These are phyloP conservation scores for Phytophthora pistaciae DNA, from an alignment of 352 stramenopile genomes.

Conservation along the genomic window DNA sequence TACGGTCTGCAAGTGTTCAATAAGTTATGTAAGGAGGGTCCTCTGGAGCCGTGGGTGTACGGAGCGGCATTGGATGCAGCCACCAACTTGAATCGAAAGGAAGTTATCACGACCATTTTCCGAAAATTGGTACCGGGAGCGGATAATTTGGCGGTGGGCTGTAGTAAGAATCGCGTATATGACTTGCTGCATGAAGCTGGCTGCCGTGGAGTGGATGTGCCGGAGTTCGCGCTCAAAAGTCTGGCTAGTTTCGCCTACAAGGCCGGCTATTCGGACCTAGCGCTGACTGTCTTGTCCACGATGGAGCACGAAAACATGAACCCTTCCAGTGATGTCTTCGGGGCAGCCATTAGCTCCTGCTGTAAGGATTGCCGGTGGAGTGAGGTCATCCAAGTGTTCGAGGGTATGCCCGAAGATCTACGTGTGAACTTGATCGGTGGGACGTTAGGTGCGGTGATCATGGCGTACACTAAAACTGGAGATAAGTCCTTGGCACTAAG, in stretches of 20 bases:
- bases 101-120: slow-evolving; percentile 77
- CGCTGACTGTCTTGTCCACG: slow-evolving; percentile 53
- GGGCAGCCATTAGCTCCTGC: slow-evolving; percentile 64
- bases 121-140: slow-evolving; percentile 68
- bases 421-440: slow-evolving; percentile 43
- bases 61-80: slow-evolving; percentile 65
- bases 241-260: slow-evolving; percentile 67
- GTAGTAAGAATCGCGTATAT: slow-evolving; percentile 13
- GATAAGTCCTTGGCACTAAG: slow-evolving; percentile 26
- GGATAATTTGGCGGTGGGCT: slow-evolving; percentile 11
- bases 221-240: slow-evolving; percentile 67
- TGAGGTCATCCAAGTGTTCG: slow-evolving; percentile 53
- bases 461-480: slow-evolving; percentile 60
- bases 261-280: slow-evolving; percentile 52
- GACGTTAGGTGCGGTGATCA: slow-evolving; percentile 49
- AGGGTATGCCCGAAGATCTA: slow-evolving; percentile 49
- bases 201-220: slow-evolving; percentile 52
- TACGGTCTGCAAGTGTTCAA: slow-evolving; percentile 70
- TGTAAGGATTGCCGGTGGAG: slow-evolving; percentile 64
- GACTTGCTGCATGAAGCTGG: slow-evolving; percentile 59
- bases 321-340: slow-evolving; percentile 60
- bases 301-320: slow-evolving; percentile 45
- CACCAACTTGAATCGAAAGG: slow-evolving; percentile 62
- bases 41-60: slow-evolving; percentile 67
- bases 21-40: slow-evolving; percentile 72